A percentile compares a stretch with the other conserved stretches of the same genome.
These are phyloP conservation scores for Ganoderma resinaceum DNA, from an alignment of 1,284 basidiomycete species.

Conservation along the genomic window DNA sequence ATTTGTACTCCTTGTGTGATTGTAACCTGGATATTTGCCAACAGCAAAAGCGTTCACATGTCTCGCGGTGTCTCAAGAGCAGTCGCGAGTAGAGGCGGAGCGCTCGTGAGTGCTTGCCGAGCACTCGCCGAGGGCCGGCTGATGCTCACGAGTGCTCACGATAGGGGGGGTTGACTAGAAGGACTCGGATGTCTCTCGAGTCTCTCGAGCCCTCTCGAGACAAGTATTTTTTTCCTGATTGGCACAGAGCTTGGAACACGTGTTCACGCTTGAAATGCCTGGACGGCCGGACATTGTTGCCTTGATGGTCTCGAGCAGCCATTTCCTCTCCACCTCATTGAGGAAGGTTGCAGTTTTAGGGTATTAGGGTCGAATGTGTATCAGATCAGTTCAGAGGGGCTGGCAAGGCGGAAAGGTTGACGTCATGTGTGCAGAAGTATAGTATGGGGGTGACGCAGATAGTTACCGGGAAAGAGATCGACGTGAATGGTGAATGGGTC, in stretches of 20 bases:
- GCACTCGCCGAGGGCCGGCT: too few relatives aligned
- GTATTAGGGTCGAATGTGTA: not conserved
- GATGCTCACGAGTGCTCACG: too few relatives aligned
- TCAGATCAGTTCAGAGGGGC: not conserved
- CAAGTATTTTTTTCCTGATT: too few relatives aligned
- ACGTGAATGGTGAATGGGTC: not conserved
- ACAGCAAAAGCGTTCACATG: too few relatives aligned
- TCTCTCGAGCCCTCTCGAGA: too few relatives aligned
- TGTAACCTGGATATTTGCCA: too few relatives aligned
- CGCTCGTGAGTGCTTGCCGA: too few relatives aligned
- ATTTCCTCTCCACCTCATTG: slow-evolving; percentile 39
- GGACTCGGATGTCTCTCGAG: too few relatives aligned
- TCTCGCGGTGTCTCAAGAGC: too few relatives aligned
- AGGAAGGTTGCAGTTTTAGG: slow-evolving; percentile 34
- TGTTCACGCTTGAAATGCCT: slow-evolving; percentile 36
- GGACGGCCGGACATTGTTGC: slow-evolving; percentile 26
- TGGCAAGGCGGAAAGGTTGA: not conserved
- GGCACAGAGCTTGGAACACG: slow-evolving; percentile 33
- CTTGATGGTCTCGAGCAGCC: slow-evolving; percentile 41
- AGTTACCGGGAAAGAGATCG: slow-evolving; percentile 1
- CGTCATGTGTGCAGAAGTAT: slow-evolving; percentile 17
- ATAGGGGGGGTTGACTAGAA: too few relatives aligned
- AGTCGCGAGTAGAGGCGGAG: too few relatives aligned
- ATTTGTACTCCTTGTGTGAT: too few relatives aligned
- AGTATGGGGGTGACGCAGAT: not conserved